Evolutionary conservation across 2,329 filamentous ascomycete species (phyloP), one percentile per base, ranked within the genome.

Genomic region (Fusarium napiforme): DNA sequence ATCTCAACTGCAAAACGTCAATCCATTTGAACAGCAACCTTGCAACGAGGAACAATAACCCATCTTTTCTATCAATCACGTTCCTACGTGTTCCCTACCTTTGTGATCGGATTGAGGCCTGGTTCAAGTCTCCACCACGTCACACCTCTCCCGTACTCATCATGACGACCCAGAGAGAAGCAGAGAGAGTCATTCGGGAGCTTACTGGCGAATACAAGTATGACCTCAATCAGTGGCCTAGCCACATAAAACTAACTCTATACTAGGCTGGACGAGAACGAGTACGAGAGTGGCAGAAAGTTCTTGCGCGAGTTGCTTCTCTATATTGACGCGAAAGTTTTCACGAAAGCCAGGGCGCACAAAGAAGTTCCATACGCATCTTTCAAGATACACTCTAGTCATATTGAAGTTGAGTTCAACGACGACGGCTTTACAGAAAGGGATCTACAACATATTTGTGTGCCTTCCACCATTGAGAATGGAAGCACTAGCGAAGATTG

Each of bases 331-430:
- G 1, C 45, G 0, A 47, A 3, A 16, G 0, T 0, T 2, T 47
- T 47, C 19, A 47, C 2, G 14, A 30, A n/a, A 30, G 26, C 26
- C 4, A 4, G 0, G 8, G 0, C 0, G 4, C 9, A 2, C 14
- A 11, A 2, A 2, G 14, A 47, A 11, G 0, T 2, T 11, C 45
- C 45, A 47, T 30, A 47, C 1, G 4, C 3, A 1, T 47, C 9
- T 16, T 30, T 47, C 19, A 47, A 30, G 4, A 47, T 47, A 5
- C 45, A 47, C 14, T 47, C 45, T 11, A 30, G 19, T 30, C 45
- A 47, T 5, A 9, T 47, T n/a, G 45, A 30, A 16, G 26, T 30
- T 47, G 26, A 47, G 2, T 47, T 47, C 19, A 47, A 47, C 3
- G 19, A 47, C 45, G 9, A 47, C 7, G 19, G 45, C 0, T 11